Base-by-base conservation (phyloP, 2,329 filamentous ascomycete species). In the Tolypocladium inflatum region DNA sequence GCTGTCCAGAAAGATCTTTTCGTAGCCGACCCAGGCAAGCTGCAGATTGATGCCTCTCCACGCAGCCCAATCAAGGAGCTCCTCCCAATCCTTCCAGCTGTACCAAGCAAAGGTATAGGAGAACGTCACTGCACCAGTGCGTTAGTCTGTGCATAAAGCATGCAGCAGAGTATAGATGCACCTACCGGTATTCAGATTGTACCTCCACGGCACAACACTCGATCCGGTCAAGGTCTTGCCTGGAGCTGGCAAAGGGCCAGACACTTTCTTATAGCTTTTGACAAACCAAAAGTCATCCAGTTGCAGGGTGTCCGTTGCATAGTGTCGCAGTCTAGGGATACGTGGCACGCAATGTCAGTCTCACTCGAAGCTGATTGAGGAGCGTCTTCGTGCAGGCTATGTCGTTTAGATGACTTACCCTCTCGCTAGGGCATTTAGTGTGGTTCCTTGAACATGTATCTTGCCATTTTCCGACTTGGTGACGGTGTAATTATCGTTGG, bases 31-130 rank as follows among this genome's bases (percentile, higher is more conserved):
- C 78, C 78, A 81, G 4, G 79, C 78, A 2, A 81, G 70, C 4
- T 78, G 76, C 5, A 81, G 66, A 59, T 81, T 81, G 54, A 81
- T 67, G 41, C 78, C 78, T n/a, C 74, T 74, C 3, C 81, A 70
- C 7, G 78, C 78, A 57, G 80, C 70, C 78, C 79, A 81, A 64
- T 81, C 79, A 6, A 81, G 72, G 60, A 80, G 70, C 3, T 73
- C 66, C 64, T 81, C 78, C 78, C 79, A 81, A 52, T 81, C 79
- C 42, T 76, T 68, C 78, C 78, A 81, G n/a, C 66, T 68, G 77
- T 77, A 81, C 65, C 79, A 81, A 0, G 77, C 73, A 4, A 73
- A 67, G 3, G 77, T 79, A 61, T 81, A 81, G 1, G 76, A 80
- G 63, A 79, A 80, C 0, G 78, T 81, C 1, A 81, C 78, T 74